Conservation (phyloP, 495 filamentous ascomycete species). For the Hypoxylon lienhwacheense region DNA sequence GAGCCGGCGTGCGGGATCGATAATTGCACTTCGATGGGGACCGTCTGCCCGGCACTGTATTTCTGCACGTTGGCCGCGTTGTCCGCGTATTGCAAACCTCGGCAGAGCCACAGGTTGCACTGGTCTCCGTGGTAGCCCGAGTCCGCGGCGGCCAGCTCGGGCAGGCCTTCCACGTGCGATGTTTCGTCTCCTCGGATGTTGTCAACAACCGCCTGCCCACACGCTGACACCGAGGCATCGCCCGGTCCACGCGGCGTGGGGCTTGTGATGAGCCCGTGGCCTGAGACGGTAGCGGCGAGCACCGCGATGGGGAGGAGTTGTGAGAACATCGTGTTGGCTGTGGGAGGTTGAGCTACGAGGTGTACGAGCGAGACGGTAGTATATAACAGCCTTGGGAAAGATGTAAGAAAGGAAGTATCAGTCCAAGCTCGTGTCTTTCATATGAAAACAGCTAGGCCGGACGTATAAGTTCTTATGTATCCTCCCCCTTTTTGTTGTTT, state of each 20-base stretch:
- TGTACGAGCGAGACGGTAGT: not conserved
- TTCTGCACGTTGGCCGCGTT: slow-evolving; percentile 65
- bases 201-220: slow-evolving; percentile 62
- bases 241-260: slow-evolving; percentile 64
- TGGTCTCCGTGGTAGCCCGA: slow-evolving; percentile 58
- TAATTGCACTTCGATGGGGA: slow-evolving; percentile 57
- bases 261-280: slow-evolving; percentile 64
- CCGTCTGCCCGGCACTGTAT: slow-evolving; percentile 61
- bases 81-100: slow-evolving; percentile 71
- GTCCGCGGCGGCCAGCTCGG: slow-evolving; percentile 59
- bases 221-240: slow-evolving; percentile 59
- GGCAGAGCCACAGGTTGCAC: slow-evolving; percentile 72
- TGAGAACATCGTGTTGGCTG: slow-evolving; percentile 31
- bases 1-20: slow-evolving; percentile 63
- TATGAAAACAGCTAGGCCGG: slow-evolving; percentile 17
- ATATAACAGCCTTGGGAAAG: slow-evolving; percentile 3
- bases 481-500: slow-evolving; percentile 1
- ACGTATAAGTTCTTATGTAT: slow-evolving; percentile 21
- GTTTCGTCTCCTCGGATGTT: slow-evolving; percentile 66
- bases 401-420: not conserved
- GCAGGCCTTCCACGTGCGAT: slow-evolving; percentile 67
- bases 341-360: not conserved
- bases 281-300: slow-evolving; percentile 56
- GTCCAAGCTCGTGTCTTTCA: slow-evolving; percentile 10
- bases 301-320: slow-evolving; percentile 45